Conservation (phyloP, 1,139 yeast species). For the Kazachstania sp. region DNA sequence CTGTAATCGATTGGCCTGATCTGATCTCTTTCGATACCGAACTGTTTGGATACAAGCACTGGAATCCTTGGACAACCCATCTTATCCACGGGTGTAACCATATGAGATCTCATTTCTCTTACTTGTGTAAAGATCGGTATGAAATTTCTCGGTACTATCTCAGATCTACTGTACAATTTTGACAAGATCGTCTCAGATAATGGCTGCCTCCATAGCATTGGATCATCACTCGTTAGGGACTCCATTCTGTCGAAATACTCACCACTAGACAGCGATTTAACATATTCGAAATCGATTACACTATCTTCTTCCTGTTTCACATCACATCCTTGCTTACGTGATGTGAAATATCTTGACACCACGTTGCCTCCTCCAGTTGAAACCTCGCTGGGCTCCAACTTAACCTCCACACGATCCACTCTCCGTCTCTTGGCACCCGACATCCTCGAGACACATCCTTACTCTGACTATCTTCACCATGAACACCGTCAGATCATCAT, state of each 20-base stretch:
- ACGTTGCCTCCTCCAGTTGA: neutral
- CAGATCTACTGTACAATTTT: neutral
- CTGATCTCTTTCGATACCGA: slow-evolving; percentile 15
- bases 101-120: slow-evolving; percentile 53
- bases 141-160: slow-evolving; percentile 40
- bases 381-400: neutral
- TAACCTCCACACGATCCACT: neutral
- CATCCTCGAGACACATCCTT: too few species aligned
- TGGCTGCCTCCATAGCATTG: slow-evolving; percentile 16
- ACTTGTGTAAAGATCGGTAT: slow-evolving; percentile 50
- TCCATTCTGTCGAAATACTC: slow-evolving; percentile 21
- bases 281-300: slow-evolving; percentile 13
- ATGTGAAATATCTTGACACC: slow-evolving; percentile 1
- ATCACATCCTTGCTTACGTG: too few species aligned
- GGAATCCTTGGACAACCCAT: slow-evolving; percentile 84
- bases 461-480: too few species aligned
- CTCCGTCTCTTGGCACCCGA: neutral
- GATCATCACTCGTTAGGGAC: slow-evolving; percentile 19
- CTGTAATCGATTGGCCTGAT: slow-evolving; percentile 43
- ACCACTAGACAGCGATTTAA: slow-evolving; percentile 16
- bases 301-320: neutral
- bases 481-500: too few species aligned
- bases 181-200: neutral
- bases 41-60: slow-evolving; percentile 32
- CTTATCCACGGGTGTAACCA: slow-evolving; percentile 73